Base-by-base conservation (phyloP, 2,329 filamentous ascomycete genomes). In the Trichoderma sp. region DNA sequence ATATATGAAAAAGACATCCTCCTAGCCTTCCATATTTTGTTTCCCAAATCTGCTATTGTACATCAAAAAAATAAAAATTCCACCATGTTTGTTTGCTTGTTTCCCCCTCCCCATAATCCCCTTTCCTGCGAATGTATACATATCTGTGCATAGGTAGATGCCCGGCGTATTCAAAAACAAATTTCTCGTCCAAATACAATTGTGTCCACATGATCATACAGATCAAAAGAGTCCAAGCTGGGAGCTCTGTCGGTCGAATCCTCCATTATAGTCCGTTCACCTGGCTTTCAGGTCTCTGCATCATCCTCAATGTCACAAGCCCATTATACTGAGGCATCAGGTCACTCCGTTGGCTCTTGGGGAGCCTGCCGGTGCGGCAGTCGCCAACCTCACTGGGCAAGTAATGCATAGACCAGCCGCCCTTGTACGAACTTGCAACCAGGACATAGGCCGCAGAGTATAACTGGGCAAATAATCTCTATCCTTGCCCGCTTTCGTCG, bases 11-110 rank as follows among this genome's bases (percentile, higher is more conserved):
- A 3, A 47, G 27, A 65, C 37, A 16, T 33, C 52, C 52, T 24
- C 60, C 49, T 33, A 35, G 3, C 47, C 47, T 52, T 21, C 61
- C 49, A n/a, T 33, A 10, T 57, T 57, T 65, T 35, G 33, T 65
- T 57, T 35, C 62, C 62, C 62, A 43, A 47, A 47, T 65, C 40
- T 65, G 62, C 62, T 53, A 58, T 58, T 37, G 37, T 65, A 65
- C 62, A 65, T 37, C 37, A 47, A 64, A 56, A 55, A 64, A 56
- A 55, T 37, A 33, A 56, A 56, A 40, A 29, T 13, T 53, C 62
- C 62, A 33, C 62, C 62, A 16, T 57, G 37, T 56, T 64, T 55
- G 61, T 56, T 53, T 55, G 53, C 5, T 33, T 31, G 31, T 33
- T 35, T n/a, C 53, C 62, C 49, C 10, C 40, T 33, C 29, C 27